Percentiles rank a stretch among this genome's conserved stretches.
These are phyloP conservation scores for Tephrocybe sp. DNA, from an alignment of 768 basidiomycete genomes.

Conservation along the genomic window DNA sequence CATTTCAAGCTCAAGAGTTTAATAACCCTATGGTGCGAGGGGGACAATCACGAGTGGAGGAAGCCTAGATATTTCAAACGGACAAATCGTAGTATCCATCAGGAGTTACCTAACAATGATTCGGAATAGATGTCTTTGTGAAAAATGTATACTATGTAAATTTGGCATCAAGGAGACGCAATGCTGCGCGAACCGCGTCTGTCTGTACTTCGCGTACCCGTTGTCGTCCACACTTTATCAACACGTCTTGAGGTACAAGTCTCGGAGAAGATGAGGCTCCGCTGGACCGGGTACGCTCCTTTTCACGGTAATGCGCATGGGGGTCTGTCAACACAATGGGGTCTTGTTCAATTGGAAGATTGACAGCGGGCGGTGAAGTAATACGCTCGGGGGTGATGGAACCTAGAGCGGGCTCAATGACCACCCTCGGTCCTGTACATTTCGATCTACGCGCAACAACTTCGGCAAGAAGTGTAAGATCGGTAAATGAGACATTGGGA, in stretches of 20 bases:
- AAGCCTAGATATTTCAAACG: neutral
- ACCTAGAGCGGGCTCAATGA: constrained; percentile 52
- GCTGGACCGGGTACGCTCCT: constrained; percentile 30
- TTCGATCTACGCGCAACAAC: constrained; percentile 84
- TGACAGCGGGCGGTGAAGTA: constrained; percentile 28
- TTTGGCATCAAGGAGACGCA: constrained; percentile 71
- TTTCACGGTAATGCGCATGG: constrained; percentile 50
- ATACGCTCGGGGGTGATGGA: constrained; percentile 48
- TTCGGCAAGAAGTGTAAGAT: constrained; percentile 81
- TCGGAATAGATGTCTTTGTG: neutral
- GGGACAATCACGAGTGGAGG: neutral
- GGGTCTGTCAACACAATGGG: constrained; percentile 53
- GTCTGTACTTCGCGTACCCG: constrained; percentile 67
- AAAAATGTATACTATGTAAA: constrained; percentile 33
- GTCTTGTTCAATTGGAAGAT: constrained; percentile 18
- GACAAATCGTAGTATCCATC: neutral
- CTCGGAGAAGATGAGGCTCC: constrained; percentile 41
- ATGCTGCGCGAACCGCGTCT: constrained; percentile 73
- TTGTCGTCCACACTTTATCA: constrained; percentile 62
- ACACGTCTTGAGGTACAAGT: constrained; percentile 61
- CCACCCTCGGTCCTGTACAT: constrained; percentile 70
- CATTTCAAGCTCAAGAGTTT: constrained; percentile 33
- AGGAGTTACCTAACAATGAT: neutral
- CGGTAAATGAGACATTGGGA: constrained; percentile 84
- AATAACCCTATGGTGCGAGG: constrained; percentile 7